Percentiles rank a stretch among this genome's conserved stretches.
Conservation (phyloP, 345 rosid species). For the Reutealis trisperma region DNA sequence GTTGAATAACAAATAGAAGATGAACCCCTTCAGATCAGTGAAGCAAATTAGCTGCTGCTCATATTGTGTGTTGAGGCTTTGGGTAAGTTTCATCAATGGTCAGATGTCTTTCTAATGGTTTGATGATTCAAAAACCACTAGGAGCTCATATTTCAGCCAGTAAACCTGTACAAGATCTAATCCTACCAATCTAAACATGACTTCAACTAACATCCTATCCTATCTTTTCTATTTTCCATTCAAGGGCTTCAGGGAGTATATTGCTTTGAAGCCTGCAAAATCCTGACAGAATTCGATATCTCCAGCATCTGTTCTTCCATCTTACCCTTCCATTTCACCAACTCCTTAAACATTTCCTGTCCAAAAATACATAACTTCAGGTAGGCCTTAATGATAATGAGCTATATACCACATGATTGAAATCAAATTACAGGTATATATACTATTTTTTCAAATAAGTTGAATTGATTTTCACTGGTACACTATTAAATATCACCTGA, state of each 20-base stretch:
- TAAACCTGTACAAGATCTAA: slow-evolving; percentile 45
- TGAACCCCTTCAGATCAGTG: not conserved
- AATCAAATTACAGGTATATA: not conserved
- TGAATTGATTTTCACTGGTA: not conserved
- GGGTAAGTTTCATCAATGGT: slow-evolving; percentile 24
- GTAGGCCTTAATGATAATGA: not conserved
- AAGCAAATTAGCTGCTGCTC: slow-evolving; percentile 6
- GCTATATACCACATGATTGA: not conserved
- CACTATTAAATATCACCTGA: slow-evolving; percentile 52
- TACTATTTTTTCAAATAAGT: not conserved
- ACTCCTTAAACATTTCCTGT: slow-evolving; percentile 75
- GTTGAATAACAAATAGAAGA: not conserved
- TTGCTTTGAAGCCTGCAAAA: slow-evolving; percentile 51
- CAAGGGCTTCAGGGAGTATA: slow-evolving; percentile 15
- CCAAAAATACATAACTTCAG: slow-evolving; percentile 9
- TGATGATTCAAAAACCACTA: slow-evolving; percentile 1
- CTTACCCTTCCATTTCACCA: slow-evolving; percentile 74
- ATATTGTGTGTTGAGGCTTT: slow-evolving; percentile 8
- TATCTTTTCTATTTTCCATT: slow-evolving; percentile 24
- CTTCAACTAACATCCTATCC: slow-evolving; percentile 18
- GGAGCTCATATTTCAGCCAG: slow-evolving; percentile 19
- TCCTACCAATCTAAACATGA: slow-evolving; percentile 19
- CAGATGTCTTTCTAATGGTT: slow-evolving; percentile 18
- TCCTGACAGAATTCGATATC: slow-evolving; percentile 50
- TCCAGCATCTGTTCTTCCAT: slow-evolving; percentile 75